phyloP scores from a whole-genome alignment of 768 basidiomycete genomes.

The Xerocomellus chrysenteron region DNA sequence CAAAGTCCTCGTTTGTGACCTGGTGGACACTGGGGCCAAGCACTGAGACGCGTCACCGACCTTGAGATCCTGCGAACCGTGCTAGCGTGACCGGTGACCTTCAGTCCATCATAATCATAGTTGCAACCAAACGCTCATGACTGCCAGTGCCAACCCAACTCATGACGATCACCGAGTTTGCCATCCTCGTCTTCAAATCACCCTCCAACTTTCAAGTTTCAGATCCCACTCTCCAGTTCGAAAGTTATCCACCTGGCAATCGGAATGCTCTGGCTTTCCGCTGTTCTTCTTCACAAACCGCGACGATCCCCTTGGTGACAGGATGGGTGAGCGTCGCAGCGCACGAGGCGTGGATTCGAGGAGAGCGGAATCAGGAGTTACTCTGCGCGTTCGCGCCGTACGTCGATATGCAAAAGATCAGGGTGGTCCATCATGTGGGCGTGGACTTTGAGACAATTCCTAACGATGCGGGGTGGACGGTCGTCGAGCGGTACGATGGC shows the following conservation, averaged over 20 bases:
- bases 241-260: constrained; percentile 16
- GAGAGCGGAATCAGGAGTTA: constrained; percentile 40
- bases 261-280: no score
- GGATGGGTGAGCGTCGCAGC: constrained; percentile 44
- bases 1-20: background rate
- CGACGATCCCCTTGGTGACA: constrained; percentile 33
- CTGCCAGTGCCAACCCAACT: background rate
- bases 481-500: constrained; percentile 8
- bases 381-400: constrained; percentile 31
- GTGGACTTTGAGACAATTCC: constrained; percentile 39
- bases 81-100: background rate
- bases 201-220: background rate
- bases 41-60: background rate
- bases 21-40: no score
- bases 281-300: constrained; percentile 38
- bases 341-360: constrained; percentile 44
- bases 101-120: background rate
- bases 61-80: background rate
- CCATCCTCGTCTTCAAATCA: constrained; percentile 8
- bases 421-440: constrained; percentile 41
- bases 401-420: constrained; percentile 28
- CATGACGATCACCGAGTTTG: constrained; percentile 48
- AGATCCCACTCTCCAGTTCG: constrained; percentile 25
- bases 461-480: background rate
- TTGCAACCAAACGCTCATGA: no score